Percentiles rank a stretch among this genome's conserved stretches.
Conservation (phyloP, 805 yeast genomes). For the Hanseniaspora pseudoguilliermondii region DNA sequence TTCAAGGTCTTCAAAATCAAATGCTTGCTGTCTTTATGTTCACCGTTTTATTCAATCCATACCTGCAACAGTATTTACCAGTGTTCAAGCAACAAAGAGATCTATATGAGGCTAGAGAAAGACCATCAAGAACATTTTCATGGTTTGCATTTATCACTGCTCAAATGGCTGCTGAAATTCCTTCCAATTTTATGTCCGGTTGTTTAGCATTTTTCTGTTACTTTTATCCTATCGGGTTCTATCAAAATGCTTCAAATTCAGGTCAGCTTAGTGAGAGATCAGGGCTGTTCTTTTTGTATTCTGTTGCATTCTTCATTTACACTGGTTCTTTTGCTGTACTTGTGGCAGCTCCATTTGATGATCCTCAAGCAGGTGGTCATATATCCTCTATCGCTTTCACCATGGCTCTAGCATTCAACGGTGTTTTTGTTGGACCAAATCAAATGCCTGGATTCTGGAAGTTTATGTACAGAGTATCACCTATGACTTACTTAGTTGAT, state of each 20-base stretch:
- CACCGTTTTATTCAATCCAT: slow-evolving; percentile 30
- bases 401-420: slow-evolving; percentile 58
- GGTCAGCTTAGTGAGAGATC: slow-evolving; percentile 39
- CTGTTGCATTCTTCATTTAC: slow-evolving; percentile 39
- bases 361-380: slow-evolving; percentile 53
- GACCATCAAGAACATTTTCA: slow-evolving; percentile 32
- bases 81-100: slow-evolving; percentile 30
- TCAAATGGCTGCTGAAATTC: slow-evolving; percentile 53
- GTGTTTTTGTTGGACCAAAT: slow-evolving; percentile 40
- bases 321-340: slow-evolving; percentile 47
- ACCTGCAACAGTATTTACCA: slow-evolving; percentile 31
- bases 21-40: slow-evolving; percentile 30
- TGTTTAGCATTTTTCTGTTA: slow-evolving; percentile 48
- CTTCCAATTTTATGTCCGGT: slow-evolving; percentile 49
- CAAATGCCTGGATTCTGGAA: slow-evolving; percentile 35
- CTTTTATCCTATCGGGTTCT: slow-evolving; percentile 66
- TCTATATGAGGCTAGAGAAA: slow-evolving; percentile 32
- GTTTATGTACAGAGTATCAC: slow-evolving; percentile 31
- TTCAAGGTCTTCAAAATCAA: slow-evolving; percentile 31
- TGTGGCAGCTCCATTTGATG: slow-evolving; percentile 44
- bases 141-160: slow-evolving; percentile 53
- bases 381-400: slow-evolving; percentile 45
- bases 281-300: slow-evolving; percentile 38
- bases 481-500: slow-evolving; percentile 33
- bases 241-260: slow-evolving; percentile 47